Evolutionary conservation across 1,284 basidiomycete species (phyloP).

Genomic region (Ustilago xerochloae): DNA sequence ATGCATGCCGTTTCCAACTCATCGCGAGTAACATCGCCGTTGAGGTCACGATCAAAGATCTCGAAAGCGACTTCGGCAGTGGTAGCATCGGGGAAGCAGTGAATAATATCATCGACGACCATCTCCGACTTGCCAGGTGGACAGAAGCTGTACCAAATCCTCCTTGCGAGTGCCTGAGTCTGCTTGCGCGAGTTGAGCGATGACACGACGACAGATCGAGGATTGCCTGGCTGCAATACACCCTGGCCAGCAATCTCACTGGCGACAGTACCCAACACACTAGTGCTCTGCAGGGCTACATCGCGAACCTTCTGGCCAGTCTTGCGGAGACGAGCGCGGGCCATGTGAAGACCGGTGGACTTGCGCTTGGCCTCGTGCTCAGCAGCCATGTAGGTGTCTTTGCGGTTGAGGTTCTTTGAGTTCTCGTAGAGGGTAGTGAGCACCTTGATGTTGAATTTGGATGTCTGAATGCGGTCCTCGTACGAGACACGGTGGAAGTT

Average conservation of each 20-base stretch:
- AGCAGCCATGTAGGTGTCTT: constrained; percentile 46
- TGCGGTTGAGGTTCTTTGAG: constrained; percentile 70
- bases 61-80: constrained; percentile 72
- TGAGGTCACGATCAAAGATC: constrained; percentile 85
- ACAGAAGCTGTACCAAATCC: constrained; percentile 87
- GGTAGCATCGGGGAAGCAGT: constrained; percentile 74
- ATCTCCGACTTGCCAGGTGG: constrained; percentile 70
- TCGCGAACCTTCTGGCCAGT: constrained; percentile 47
- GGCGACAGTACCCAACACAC: constrained; percentile 70
- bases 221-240: constrained; percentile 76
- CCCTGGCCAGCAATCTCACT: constrained; percentile 72
- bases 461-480: constrained; percentile 83
- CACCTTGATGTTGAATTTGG: constrained; percentile 81
- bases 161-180: constrained; percentile 82
- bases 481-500: constrained; percentile 91
- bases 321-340: constrained; percentile 29
- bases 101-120: constrained; percentile 78
- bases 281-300: constrained; percentile 70
- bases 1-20: constrained; percentile 82
- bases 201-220: constrained; percentile 42
- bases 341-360: constrained; percentile 35
- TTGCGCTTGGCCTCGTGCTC: constrained; percentile 51
- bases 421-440: constrained; percentile 83
- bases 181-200: constrained; percentile 73
- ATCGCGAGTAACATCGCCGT: constrained; percentile 81